phyloP scores from a whole-genome alignment of 768 basidiomycete genomes.

The Chalciporus sphaerocephalus region DNA sequence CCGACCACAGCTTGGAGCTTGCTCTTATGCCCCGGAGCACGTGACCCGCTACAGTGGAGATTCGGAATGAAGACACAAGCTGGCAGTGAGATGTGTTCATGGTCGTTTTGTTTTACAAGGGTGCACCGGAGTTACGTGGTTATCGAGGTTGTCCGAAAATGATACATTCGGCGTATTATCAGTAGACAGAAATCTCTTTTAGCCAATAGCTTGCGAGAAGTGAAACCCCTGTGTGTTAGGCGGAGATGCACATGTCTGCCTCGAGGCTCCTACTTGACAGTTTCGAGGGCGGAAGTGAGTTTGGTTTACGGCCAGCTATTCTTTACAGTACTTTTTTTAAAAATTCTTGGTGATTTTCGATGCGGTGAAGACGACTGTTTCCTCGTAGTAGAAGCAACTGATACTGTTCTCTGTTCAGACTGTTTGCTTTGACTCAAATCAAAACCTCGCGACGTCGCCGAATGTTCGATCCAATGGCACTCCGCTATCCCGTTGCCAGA shows the following conservation, averaged over 20 bases:
- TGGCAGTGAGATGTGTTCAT: neutral
- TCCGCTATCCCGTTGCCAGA: conserved; percentile 18
- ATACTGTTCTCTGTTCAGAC: neutral
- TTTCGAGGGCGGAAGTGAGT: neutral
- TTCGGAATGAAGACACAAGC: no score
- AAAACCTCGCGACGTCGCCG: neutral
- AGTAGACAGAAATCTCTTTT: neutral
- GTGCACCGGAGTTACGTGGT: neutral
- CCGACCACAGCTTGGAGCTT: no score
- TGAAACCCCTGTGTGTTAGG: neutral
- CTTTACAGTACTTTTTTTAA: conserved; percentile 12
- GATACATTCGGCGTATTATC: conserved; percentile 3
- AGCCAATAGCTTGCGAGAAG: neutral
- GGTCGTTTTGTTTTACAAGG: neutral
- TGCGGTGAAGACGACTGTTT: neutral
- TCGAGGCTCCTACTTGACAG: conserved; percentile 7
- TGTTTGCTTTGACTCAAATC: no score
- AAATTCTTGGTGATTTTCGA: conserved; percentile 1
- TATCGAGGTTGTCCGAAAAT: neutral
- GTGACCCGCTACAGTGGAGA: no score
- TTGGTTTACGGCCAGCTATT: conserved; percentile 4
- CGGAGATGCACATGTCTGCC: conserved; percentile 18
- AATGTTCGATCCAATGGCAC: conserved; percentile 14
- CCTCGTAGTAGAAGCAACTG: neutral
- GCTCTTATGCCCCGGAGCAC: no score